Percentiles rank a stretch among this genome's conserved stretches.
phyloP scores from a whole-genome alignment of 2,329 filamentous ascomycete genomes.

The Cylindrodendrum hubeiense region DNA sequence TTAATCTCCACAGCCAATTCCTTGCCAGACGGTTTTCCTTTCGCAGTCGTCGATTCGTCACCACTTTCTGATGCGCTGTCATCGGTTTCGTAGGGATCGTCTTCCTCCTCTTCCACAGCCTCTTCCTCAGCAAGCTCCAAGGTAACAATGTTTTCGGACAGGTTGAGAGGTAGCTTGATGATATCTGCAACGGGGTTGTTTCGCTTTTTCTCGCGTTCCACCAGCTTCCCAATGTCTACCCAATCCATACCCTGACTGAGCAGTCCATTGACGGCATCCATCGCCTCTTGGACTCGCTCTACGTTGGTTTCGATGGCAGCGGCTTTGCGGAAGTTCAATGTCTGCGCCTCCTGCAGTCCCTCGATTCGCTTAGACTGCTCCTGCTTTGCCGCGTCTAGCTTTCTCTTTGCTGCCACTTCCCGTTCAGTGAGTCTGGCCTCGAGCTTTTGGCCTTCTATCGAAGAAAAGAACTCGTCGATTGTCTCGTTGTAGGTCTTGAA shows the following conservation, averaged over 20 bases:
- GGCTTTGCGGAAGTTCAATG: slow-evolving; percentile 88
- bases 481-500: slow-evolving; percentile 92
- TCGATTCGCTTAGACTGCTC: slow-evolving; percentile 90
- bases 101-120: slow-evolving; percentile 68
- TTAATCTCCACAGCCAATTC: slow-evolving; percentile 85
- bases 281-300: slow-evolving; percentile 91
- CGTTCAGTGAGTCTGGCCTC: slow-evolving; percentile 86
- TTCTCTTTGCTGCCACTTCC: slow-evolving; percentile 84
- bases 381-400: slow-evolving; percentile 84
- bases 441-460: slow-evolving; percentile 92
- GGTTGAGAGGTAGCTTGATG: slow-evolving; percentile 87
- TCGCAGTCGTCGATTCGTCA: slow-evolving; percentile 48
- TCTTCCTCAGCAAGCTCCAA: slow-evolving; percentile 80
- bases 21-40: slow-evolving; percentile 61
- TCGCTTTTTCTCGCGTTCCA: slow-evolving; percentile 86
- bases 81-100: slow-evolving; percentile 74
- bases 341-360: slow-evolving; percentile 83
- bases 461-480: slow-evolving; percentile 97
- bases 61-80: slow-evolving; percentile 64
- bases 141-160: slow-evolving; percentile 91
- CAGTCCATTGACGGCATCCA: slow-evolving; percentile 92
- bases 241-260: slow-evolving; percentile 97
- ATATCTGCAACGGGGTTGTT: slow-evolving; percentile 88
- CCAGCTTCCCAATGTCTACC: slow-evolving; percentile 88
- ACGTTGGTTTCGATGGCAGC: slow-evolving; percentile 91